Percentiles rank a stretch among this genome's conserved stretches.
Conservation (phyloP, 371 early-diverging fungal genomes). For the Cladochytrium tenue region DNA sequence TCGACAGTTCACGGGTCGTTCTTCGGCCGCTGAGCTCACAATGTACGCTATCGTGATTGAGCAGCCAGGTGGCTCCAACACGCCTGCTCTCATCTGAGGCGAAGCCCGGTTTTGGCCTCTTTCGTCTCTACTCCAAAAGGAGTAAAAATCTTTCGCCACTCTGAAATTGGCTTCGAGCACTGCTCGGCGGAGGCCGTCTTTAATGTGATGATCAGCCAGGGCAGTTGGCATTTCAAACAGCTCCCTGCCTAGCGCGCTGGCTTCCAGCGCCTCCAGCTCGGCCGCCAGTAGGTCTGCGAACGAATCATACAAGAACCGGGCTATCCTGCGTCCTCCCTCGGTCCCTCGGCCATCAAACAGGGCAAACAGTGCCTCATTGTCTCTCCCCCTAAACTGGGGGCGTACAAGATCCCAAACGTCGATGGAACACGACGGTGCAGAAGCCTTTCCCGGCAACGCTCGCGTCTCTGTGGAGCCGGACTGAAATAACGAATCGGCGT, state of each 20-base stretch:
- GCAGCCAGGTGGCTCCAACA: constrained; percentile 20
- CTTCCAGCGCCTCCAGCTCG: constrained; percentile 65
- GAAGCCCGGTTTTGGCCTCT: no score
- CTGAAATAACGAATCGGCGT: constrained; percentile 68
- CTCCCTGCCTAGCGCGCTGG: constrained; percentile 10
- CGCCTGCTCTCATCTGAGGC: not conserved
- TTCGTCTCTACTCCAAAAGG: no score
- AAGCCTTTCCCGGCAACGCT: not conserved
- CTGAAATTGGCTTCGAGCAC: constrained; percentile 15
- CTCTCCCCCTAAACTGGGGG: constrained; percentile 76
- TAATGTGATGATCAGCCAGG: no score
- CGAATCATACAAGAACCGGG: constrained; percentile 72
- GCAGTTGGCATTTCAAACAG: no score
- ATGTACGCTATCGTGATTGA: constrained; percentile 74
- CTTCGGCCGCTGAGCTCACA: constrained; percentile 36
- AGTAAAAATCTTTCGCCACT: not conserved
- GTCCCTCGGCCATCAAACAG: constrained; percentile 77
- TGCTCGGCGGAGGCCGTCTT: constrained; percentile 19
- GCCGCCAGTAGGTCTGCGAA: constrained; percentile 66
- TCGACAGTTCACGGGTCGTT: constrained; percentile 47
- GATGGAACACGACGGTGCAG: constrained; percentile 23
- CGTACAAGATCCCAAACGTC: constrained; percentile 80
- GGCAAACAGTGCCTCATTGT: constrained; percentile 86
- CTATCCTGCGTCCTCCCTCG: constrained; percentile 60
- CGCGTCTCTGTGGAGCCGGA: not conserved